Percentiles rank a stretch among this genome's conserved stretches.
Conservation (phyloP, 2,329 filamentous ascomycete species). For the Orbilia brochopaga region DNA sequence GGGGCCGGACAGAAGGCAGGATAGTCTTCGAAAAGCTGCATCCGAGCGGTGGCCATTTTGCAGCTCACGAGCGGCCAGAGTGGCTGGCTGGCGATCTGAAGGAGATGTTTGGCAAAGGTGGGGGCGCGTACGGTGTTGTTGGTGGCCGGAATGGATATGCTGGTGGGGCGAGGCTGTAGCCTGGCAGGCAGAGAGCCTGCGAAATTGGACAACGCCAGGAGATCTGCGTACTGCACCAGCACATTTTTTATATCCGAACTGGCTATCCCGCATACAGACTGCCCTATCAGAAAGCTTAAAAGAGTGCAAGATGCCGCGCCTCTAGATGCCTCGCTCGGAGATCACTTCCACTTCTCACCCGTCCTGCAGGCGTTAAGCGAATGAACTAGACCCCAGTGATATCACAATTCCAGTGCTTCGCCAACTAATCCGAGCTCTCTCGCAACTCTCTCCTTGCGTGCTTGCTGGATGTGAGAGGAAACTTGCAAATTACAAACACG, state of each 20-base stretch:
- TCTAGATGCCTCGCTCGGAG: background rate
- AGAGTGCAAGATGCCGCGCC: too few species aligned
- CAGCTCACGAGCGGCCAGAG: constrained; percentile 60
- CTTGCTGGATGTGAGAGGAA: background rate
- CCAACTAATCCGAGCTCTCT: too few species aligned
- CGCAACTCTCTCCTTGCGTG: background rate
- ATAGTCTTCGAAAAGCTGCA: constrained; percentile 52
- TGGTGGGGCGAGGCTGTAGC: constrained; percentile 21
- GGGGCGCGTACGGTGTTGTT: constrained; percentile 53
- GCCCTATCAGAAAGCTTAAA: too few species aligned
- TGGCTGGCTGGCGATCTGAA: constrained; percentile 60
- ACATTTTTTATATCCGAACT: too few species aligned
- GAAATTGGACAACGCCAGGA: too few species aligned
- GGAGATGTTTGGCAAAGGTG: constrained; percentile 58
- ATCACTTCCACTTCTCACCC: background rate
- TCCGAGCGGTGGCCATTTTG: constrained; percentile 64
- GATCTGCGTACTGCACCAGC: too few species aligned
- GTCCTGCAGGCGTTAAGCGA: background rate
- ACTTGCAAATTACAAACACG: too few species aligned
- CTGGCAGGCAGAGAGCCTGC: background rate
- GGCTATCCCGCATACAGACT: too few species aligned
- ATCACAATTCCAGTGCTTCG: background rate
- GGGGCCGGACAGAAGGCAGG: constrained; percentile 31
- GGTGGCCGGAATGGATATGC: constrained; percentile 28
- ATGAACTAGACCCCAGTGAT: background rate